Base-by-base conservation (phyloP, 768 basidiomycete species). In the Rhodosporidiobolus sp. region DNA sequence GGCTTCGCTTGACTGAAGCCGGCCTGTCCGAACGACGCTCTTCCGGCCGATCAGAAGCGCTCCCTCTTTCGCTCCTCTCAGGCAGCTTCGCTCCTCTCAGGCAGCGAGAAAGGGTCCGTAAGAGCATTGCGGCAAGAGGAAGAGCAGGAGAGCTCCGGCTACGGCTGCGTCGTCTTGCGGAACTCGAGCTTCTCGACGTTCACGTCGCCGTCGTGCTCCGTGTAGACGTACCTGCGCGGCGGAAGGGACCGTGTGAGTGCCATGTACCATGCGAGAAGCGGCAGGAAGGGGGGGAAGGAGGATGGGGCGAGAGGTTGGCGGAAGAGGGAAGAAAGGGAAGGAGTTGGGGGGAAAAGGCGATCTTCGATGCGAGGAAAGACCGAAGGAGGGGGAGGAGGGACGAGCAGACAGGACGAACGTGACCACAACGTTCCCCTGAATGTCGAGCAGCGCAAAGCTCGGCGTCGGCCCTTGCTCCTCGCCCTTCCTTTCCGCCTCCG, bases 371-470 rank as follows among this genome's bases (percentile, higher is more conserved):
- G 22, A 54, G 50, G 9, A 46, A 94, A 92, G 81, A 53, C 92
- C 91, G 54, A 94, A 92, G 56, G 95, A 89, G 43, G 95, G 46
- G 48, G 16, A 60, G 9, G 48, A 30, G 87, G 79, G 94, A 92
- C 81, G 95, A 97, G 6, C 26, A 32, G 45, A n/a, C 22, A 26
- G 2, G 5, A 98, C 94, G 78, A 96, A 98, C 4, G 95, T 98
- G 35, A 96, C 94, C 46, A 99, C 91, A 16, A 95, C 92, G 4
- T 92, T 88, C 9, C 96, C 96, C 82, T 99, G 96, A 48, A 99
- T 89, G 80, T 98, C 96, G 90, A 99, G 92, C 56, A 98, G 83
- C 1, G 96, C 96, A 79, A 99, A 99, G 4, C 92, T 94, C 0
- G 96, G 95, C 3, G 86, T 92, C 4, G 90, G 88, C 38, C 92